Base-by-base conservation (phyloP, 768 basidiomycete species). In the Strobilomyces dryophilus region DNA sequence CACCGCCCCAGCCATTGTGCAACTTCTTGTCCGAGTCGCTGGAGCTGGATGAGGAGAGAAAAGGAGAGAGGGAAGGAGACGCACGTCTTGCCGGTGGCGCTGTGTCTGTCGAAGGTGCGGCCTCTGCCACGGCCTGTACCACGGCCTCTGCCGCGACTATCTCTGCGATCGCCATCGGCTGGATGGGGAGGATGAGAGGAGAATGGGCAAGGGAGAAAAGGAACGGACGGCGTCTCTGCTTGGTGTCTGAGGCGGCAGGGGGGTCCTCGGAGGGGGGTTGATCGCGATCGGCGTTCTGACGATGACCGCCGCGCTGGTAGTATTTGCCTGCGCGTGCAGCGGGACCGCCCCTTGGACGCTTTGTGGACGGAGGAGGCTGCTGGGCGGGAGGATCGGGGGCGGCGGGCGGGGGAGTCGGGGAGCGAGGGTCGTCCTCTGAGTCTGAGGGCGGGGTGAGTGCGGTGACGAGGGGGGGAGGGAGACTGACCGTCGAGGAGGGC, bases 21-120 rank as follows among this genome's bases (percentile, higher is more conserved):
- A 95, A 74, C 76, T 92, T 92, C 81, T 98, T 98, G 61, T 94
- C 90, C 42, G 91, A 87, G 74, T 98, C 95, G 69, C 91, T 94
- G 57, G 12, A 53, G 45, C 53, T 32, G 51, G 54, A 52, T 58
- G 55, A 56, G 56, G 45, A 53, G 49, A 43, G 27, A 21, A 42
- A 49, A 4, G 48, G 35, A 46, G 39, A 17, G 32, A 29, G 10
- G 8, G n/a, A 54, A 41, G 26, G 20, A 18, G 20, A 78, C 86
- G 57, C 62, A 88, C 89, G 78, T 85, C 73, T 87, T 89, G 70
- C 88, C 92, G 37, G 92, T 92, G 65, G 80, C 82, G 63, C 87
- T 89, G 72, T 93, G 92, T 73, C 79, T 89, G 76, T 95, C 94
- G 67, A 83, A 90, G 57, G 81, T 76, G 69, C 91, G 85, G 54